Percentiles rank a stretch among this genome's conserved stretches.
Evolutionary conservation across 768 basidiomycete species (phyloP).

Genomic region (Rubroboletus pulcherrimus): DNA sequence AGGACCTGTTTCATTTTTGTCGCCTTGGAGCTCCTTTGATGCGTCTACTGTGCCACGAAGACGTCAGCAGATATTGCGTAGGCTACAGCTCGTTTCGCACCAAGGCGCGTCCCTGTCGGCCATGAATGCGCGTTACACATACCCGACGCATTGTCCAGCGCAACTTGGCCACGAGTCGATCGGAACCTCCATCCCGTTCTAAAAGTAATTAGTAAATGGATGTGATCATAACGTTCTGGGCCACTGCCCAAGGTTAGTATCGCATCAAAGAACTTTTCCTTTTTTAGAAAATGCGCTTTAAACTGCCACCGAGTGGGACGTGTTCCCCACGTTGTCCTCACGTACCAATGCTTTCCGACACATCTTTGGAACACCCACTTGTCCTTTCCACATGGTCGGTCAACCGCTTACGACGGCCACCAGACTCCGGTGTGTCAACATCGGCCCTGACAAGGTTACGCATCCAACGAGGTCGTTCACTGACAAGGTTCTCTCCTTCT

Average conservation of each 20-base stretch:
- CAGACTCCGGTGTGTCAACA: background rate
- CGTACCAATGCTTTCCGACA: background rate
- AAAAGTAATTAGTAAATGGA: background rate
- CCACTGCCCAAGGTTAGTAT: too few species aligned
- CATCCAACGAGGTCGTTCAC: background rate
- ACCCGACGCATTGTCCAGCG: background rate
- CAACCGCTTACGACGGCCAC: background rate
- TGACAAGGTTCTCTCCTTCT: background rate
- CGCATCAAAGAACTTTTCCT: slow-evolving; percentile 2
- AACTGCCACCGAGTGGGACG: background rate
- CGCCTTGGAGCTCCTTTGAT: background rate
- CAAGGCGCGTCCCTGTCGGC: slow-evolving; percentile 4
- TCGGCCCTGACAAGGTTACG: background rate
- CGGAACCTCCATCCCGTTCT: background rate
- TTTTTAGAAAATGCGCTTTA: background rate
- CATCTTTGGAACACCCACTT: background rate
- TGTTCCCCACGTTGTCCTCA: slow-evolving; percentile 3
- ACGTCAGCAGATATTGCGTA: background rate
- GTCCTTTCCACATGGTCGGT: background rate
- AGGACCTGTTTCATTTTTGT: background rate
- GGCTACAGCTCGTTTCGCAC: background rate
- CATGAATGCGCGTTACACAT: slow-evolving; percentile 1
- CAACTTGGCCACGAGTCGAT: slow-evolving; percentile 10
- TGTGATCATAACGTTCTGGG: background rate
- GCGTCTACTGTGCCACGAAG: background rate